Base-by-base conservation (phyloP, 1,139 yeast genomes). In the Protomyces gravidus region DNA sequence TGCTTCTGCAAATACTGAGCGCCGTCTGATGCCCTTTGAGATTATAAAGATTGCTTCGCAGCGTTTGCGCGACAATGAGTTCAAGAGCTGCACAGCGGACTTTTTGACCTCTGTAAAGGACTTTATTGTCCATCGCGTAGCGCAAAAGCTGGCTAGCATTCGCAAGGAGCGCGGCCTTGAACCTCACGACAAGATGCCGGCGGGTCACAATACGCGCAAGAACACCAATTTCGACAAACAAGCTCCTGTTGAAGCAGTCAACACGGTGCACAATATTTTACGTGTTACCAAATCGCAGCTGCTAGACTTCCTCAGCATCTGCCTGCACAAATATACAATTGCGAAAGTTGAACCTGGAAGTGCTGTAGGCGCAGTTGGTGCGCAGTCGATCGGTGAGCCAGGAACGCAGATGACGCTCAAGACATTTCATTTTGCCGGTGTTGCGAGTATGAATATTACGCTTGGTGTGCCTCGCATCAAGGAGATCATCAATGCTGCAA, bases 391-490 rank as follows among this genome's bases (percentile, higher is more conserved):
- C 76, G 98, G 98, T 75, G 98, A 92, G 70, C 98, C 98, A 9
- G 98, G 98, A 74, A 92, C 98, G 0, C 98, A 92, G 74, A 92
- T 92, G 98, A 92, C 98, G 7, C 80, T 92, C 74, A 92, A 92
- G 75, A 92, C 98, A 69, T 92, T 92, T 88, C 98, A 92, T 78
- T 92, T 92, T 79, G 98, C 98, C 68, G 98, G 98, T 78, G 98
- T 92, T 62, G 98, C 98, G 32, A 87, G 96, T 52, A 92, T 92
- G 98, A 92, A 92, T 76, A 96, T 92, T 66, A 92, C 98, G 0
- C 80, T 92, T 67, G 98, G 98, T 81, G 98, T 92, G 51, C 98
- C 98, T 45, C 96, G 98, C 80, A 92, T 92, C 70, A 92, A 92
- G 75, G 99, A 92, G 78, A 92, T 92, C 71, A 92, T 92, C 71